Conservation (phyloP, 768 basidiomycete species). For the Boletus eberwhitei region DNA sequence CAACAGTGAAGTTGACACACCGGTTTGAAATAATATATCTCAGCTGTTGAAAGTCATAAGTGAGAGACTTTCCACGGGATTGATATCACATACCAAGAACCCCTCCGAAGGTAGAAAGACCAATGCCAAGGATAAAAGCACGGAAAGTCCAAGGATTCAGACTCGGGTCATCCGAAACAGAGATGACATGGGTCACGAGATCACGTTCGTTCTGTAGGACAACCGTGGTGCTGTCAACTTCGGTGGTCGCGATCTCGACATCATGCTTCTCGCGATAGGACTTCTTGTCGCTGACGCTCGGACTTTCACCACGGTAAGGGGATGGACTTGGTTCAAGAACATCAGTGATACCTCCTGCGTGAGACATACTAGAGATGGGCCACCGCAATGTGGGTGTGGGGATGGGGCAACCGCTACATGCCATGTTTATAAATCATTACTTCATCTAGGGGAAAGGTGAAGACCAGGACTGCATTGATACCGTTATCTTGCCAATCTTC, state of each 20-base stretch:
- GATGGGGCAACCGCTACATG: not conserved
- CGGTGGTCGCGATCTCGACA: conserved; percentile 25
- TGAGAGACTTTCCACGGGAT: not conserved
- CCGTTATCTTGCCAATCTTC: not conserved
- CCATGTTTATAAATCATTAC: conserved; percentile 1
- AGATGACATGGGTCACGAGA: conserved; percentile 47
- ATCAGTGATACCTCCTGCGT: not conserved
- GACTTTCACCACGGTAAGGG: not conserved
- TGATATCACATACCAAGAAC: conserved; percentile 40
- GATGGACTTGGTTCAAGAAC: not conserved
- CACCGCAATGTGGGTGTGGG: not conserved
- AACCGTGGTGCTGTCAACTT: conserved; percentile 9
- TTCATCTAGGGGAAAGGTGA: too few relatives aligned
- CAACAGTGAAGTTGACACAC: conserved; percentile 24
- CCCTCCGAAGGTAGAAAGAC: conserved; percentile 50
- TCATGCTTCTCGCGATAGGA: conserved; percentile 32
- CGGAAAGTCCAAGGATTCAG: conserved; percentile 39
- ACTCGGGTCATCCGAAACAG: conserved; percentile 30
- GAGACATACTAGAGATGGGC: conserved; percentile 9
- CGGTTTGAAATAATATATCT: conserved; percentile 62
- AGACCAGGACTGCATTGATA: not conserved
- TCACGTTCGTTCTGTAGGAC: conserved; percentile 44
- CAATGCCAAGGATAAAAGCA: conserved; percentile 52
- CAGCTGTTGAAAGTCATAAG: conserved; percentile 34
- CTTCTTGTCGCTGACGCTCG: conserved; percentile 19